Evolutionary conservation across 129 eudicot genomes (phyloP), one percentile per base, ranked within the genome.

Genomic region (Oenanthe sinensis): DNA sequence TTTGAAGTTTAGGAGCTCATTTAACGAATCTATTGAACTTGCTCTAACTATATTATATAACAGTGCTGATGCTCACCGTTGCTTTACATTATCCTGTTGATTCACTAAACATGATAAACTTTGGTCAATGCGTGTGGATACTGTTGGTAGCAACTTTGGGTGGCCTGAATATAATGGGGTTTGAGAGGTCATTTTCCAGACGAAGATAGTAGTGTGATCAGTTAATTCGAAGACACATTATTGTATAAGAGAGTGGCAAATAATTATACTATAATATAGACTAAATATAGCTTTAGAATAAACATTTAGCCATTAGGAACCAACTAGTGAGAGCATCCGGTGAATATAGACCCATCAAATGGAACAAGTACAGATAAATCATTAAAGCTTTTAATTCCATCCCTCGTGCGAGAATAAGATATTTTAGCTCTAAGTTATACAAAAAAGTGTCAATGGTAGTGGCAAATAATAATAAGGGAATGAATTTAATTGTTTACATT

Each of bases 341-440:
- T n/a, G 76, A 43, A 72, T 72, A 14, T 43, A 46, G 50, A 72
- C 76, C 39, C 76, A 42, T 73, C 54, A 44, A 24, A 24, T 73
- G 54, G 49, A 73, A 24, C 55, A 40, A 42, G 76, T 24, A 73
- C 76, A 44, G 75, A 44, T 14, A 73, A 8, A 8, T 60, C 15
- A 60, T 60, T 0, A 50, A 60, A 28, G 4, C n/a, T 22, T 58
- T n/a, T 58, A 58, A 58, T 58, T 58, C 67, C 33, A 24, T 20
- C 67, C 33, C 67, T 9, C 33, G 67, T n/a, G 67, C n/a, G 67
- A 58, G n/a, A n/a, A 8, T 58, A 8, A 58, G 33, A 58, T 58
- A 58, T 33, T 58, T 58, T 58, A 58, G 68, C 68, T 39, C 42
- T 33, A 33, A 33, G 36, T 1, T 33, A 33, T 33, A 33, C 36